A percentile compares a stretch with the other conserved stretches of the same genome.
Evolutionary conservation across 768 basidiomycete genomes (phyloP).

Genomic region (Podaxis rugospora): DNA sequence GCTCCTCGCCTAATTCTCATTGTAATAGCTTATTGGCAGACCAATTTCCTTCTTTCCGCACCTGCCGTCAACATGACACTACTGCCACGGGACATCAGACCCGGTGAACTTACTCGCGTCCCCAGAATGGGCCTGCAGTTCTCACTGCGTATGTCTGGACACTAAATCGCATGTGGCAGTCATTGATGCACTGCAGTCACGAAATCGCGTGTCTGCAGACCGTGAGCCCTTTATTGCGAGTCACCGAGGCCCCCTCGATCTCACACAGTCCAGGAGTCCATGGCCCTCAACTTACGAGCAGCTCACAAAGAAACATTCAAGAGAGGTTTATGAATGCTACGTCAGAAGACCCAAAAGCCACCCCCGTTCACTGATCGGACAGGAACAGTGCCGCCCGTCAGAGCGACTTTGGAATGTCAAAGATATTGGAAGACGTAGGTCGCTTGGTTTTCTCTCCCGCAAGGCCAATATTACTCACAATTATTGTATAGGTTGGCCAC

Average conservation of each 20-base stretch:
- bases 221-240: constrained; percentile 18
- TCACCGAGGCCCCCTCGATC: background rate
- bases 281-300: constrained; percentile 26
- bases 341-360: constrained; percentile 31
- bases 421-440: constrained; percentile 32
- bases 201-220: constrained; percentile 31
- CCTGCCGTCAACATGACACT: background rate
- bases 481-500: constrained; percentile 22
- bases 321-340: constrained; percentile 34
- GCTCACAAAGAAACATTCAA: constrained; percentile 28
- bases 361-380: constrained; percentile 34
- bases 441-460: background rate
- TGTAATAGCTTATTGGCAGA: background rate
- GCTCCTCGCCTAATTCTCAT: background rate
- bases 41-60: background rate
- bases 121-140: constrained; percentile 25
- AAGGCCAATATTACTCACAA: background rate
- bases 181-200: constrained; percentile 19
- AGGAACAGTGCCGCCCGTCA: constrained; percentile 17
- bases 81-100: background rate
- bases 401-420: constrained; percentile 43
- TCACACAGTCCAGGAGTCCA: constrained; percentile 27
- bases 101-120: constrained; percentile 17
- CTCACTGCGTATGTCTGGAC: constrained; percentile 20
- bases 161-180: background rate